Evolutionary conservation across 2,329 filamentous ascomycete genomes (phyloP).

Genomic region (Phialemoniopsis sp.): DNA sequence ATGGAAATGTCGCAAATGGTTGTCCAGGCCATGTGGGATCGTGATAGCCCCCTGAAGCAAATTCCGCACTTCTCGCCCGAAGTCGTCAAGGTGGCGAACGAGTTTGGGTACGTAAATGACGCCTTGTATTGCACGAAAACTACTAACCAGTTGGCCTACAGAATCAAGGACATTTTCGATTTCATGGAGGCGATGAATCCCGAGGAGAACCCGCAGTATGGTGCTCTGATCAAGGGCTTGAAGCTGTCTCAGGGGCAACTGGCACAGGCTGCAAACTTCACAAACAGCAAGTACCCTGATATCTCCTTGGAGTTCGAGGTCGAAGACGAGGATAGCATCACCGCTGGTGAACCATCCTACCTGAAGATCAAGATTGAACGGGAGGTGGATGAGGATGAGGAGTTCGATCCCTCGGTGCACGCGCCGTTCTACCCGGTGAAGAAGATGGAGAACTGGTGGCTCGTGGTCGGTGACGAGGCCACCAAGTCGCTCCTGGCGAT

Average conservation of each 20-base stretch:
- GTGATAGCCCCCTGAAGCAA: constrained; percentile 93
- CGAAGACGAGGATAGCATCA: constrained; percentile 74
- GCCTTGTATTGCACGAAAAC: not conserved
- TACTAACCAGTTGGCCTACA: constrained; percentile 21
- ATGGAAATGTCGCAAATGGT: constrained; percentile 99
- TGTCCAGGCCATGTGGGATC: constrained; percentile 98
- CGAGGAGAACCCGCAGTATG: constrained; percentile 81
- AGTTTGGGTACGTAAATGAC: constrained; percentile 59
- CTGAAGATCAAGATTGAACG: constrained; percentile 82
- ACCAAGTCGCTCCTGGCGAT: constrained; percentile 85
- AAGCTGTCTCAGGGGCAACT: constrained; percentile 79
- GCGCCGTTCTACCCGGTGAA: constrained; percentile 89
- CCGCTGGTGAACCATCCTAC: constrained; percentile 75
- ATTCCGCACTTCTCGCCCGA: constrained; percentile 90
- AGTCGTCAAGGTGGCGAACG: constrained; percentile 76
- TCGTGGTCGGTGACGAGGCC: constrained; percentile 90
- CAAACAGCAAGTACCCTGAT: constrained; percentile 94
- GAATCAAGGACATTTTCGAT: constrained; percentile 90
- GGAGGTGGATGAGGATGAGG: constrained; percentile 68
- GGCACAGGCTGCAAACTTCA: constrained; percentile 86
- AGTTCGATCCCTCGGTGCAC: constrained; percentile 80
- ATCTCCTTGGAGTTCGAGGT: constrained; percentile 87
- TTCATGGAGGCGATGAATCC: constrained; percentile 99
- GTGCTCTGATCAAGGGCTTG: constrained; percentile 70
- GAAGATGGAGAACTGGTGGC: constrained; percentile 98